These are phyloP conservation scores for Phaeosphaeriaceae sp. DNA, from an alignment of 2,329 filamentous ascomycete genomes.

Conservation along the genomic window DNA sequence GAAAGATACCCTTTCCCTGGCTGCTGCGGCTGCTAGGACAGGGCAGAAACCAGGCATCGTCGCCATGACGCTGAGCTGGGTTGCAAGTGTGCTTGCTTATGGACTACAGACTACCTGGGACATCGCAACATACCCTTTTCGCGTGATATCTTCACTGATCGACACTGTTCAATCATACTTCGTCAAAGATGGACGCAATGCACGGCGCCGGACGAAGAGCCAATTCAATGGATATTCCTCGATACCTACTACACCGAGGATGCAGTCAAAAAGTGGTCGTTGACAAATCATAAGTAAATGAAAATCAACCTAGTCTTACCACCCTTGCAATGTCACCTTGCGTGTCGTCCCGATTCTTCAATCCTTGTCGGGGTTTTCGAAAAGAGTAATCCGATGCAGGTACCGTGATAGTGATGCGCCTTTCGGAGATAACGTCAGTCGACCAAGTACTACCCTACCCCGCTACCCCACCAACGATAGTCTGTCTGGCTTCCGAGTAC, in stretches of 20 bases:
- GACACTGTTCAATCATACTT: slow-evolving; percentile 28
- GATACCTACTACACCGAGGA: slow-evolving; percentile 31
- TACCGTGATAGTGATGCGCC: slow-evolving; percentile 4
- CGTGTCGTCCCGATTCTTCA: neutral
- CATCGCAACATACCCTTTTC: slow-evolving; percentile 42
- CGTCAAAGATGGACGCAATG: slow-evolving; percentile 28
- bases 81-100: slow-evolving; percentile 26
- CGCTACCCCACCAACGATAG: slow-evolving; percentile 11
- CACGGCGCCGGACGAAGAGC: slow-evolving; percentile 31
- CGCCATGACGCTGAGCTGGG: slow-evolving; percentile 37
- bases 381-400: slow-evolving; percentile 2
- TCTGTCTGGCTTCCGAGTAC: neutral
- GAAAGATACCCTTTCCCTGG: slow-evolving; percentile 81
- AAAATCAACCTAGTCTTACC: neutral
- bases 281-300: slow-evolving; percentile 17
- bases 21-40: slow-evolving; percentile 67
- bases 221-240: slow-evolving; percentile 32
- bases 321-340: neutral
- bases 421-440: slow-evolving; percentile 6
- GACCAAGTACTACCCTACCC: slow-evolving; percentile 3
- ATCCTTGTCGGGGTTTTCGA: neutral
- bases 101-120: slow-evolving; percentile 34
- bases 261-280: slow-evolving; percentile 38
- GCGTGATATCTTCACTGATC: slow-evolving; percentile 21
- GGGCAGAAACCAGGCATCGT: slow-evolving; percentile 46